These are phyloP conservation scores for Gloeophyllum trabeum DNA, from an alignment of 768 basidiomycete genomes.

Conservation along the genomic window DNA sequence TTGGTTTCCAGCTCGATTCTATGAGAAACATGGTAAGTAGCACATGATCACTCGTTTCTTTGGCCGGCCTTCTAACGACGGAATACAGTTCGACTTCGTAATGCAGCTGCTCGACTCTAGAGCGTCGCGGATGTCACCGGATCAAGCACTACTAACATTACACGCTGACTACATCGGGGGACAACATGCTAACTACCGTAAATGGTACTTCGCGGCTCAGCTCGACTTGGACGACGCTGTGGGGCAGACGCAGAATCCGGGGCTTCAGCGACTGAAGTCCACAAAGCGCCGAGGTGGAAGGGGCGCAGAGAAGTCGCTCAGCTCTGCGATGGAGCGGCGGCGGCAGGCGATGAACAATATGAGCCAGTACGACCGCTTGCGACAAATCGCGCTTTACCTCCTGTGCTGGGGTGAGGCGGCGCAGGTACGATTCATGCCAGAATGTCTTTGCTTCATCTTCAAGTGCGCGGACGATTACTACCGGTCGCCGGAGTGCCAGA, in stretches of 20 bases:
- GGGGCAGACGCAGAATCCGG: slow-evolving; percentile 86
- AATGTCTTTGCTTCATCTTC: slow-evolving; percentile 98
- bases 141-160: slow-evolving; percentile 87
- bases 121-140: slow-evolving; percentile 93
- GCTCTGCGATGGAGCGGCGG: slow-evolving; percentile 86
- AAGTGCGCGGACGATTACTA: slow-evolving; percentile 99
- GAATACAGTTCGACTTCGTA: slow-evolving; percentile 87
- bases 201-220: slow-evolving; percentile 99
- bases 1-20: slow-evolving; percentile 92
- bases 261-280: slow-evolving; percentile 73
- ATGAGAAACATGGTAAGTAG: slow-evolving; percentile 84
- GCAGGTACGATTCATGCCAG: slow-evolving; percentile 92
- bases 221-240: slow-evolving; percentile 97
- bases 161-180: slow-evolving; percentile 99
- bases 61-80: not conserved
- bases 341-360: slow-evolving; percentile 97
- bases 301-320: slow-evolving; percentile 57
- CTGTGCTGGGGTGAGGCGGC: slow-evolving; percentile 98
- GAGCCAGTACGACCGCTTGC: slow-evolving; percentile 94
- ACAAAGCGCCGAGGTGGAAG: slow-evolving; percentile 40
- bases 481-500: slow-evolving; percentile 96
- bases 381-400: slow-evolving; percentile 92
- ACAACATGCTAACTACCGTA: slow-evolving; percentile 96
- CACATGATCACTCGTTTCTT: too few species aligned
- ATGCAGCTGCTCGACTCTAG: slow-evolving; percentile 97